A percentile compares a stretch with the other conserved stretches of the same genome.
These are phyloP conservation scores for Graphiopsis chlorocephala DNA, from an alignment of 2,329 filamentous ascomycete genomes.

Conservation along the genomic window DNA sequence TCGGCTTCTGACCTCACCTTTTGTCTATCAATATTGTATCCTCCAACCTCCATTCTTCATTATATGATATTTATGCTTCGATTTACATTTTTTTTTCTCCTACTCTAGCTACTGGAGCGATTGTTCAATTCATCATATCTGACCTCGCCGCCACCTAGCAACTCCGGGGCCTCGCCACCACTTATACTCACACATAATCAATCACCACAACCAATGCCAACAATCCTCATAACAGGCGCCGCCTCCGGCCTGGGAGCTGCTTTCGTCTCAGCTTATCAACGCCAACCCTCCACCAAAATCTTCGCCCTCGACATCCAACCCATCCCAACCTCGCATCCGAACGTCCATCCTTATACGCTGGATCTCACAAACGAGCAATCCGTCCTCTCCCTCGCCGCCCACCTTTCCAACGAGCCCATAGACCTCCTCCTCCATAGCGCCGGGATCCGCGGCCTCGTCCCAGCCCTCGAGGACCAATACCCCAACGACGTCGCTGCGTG, in stretches of 20 bases:
- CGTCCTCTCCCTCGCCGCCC: constrained; percentile 23
- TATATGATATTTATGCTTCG: no score
- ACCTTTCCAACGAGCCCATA: constrained; percentile 29
- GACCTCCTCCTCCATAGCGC: constrained; percentile 45
- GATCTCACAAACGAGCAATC: constrained; percentile 31
- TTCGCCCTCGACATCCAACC: constrained; percentile 33
- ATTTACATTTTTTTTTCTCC: no score
- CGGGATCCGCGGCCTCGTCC: constrained; percentile 45
- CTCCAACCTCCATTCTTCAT: no score
- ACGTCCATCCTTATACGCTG: constrained; percentile 24
- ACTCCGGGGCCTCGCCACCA: not conserved
- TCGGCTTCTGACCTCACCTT: no score
- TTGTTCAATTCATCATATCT: no score
- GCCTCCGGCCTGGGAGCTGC: constrained; percentile 39
- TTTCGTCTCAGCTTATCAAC: constrained; percentile 32
- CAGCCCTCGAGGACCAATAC: constrained; percentile 24
- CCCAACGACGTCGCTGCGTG: constrained; percentile 39
- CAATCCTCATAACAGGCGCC: constrained; percentile 38
- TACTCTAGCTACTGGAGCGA: no score
- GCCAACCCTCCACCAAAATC: constrained; percentile 25
- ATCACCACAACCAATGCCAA: constrained; percentile 17
- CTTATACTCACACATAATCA: no score
- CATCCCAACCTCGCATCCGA: constrained; percentile 18
- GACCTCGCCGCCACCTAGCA: no score
- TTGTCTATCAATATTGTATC: no score